Evolutionary conservation across 2,329 filamentous ascomycete species (phyloP).

Genomic region (Nemania diffusa): DNA sequence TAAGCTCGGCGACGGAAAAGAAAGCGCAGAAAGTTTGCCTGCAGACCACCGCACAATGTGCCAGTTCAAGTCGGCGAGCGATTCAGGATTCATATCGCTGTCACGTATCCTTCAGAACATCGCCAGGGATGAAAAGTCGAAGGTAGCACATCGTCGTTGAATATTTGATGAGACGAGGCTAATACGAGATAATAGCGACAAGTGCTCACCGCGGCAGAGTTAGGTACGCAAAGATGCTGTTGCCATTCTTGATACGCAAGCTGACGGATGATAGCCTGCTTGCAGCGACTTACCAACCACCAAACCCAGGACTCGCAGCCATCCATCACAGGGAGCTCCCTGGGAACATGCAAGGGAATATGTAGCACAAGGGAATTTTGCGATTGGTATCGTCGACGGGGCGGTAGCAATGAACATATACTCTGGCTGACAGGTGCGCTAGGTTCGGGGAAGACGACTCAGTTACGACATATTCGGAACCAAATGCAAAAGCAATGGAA

Average conservation of each 20-base stretch:
- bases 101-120: constrained; percentile 22
- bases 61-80: constrained; percentile 25
- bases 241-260: neutral
- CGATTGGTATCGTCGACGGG: constrained; percentile 33
- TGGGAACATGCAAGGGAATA: constrained; percentile 25
- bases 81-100: constrained; percentile 24
- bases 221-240: constrained; percentile 12
- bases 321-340: neutral
- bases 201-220: constrained; percentile 17
- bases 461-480: constrained; percentile 19
- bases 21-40: constrained; percentile 26
- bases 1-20: constrained; percentile 21
- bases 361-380: constrained; percentile 27
- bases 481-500: constrained; percentile 32
- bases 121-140: constrained; percentile 23
- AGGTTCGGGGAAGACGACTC: constrained; percentile 35
- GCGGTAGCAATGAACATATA: constrained; percentile 23
- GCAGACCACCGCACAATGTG: constrained; percentile 28
- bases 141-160: constrained; percentile 14
- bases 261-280: constrained; percentile 28
- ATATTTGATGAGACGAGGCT: neutral
- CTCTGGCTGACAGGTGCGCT: constrained; percentile 31
- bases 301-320: neutral
- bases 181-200: constrained; percentile 21
- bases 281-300: constrained; percentile 10